phyloP scores from a whole-genome alignment of 2,329 filamentous ascomycete species.

The Catunica adiposa region DNA sequence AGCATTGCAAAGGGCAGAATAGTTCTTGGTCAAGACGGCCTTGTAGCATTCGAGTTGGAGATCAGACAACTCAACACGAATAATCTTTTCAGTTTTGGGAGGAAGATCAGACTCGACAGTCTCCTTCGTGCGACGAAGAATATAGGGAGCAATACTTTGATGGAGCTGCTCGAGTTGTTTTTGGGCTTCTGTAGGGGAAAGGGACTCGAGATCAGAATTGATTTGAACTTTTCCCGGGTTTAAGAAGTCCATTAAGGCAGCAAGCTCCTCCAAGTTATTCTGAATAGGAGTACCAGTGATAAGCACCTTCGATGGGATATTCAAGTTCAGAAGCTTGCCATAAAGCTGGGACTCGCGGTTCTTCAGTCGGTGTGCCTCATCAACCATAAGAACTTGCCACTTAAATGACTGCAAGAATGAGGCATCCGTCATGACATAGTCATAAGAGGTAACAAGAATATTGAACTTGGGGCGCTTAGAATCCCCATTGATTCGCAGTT shows the following conservation, averaged over 20 bases:
- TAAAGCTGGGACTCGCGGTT: conserved; percentile 93
- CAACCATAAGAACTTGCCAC: conserved; percentile 93
- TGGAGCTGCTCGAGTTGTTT: conserved; percentile 77
- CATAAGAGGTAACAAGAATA: conserved; percentile 92
- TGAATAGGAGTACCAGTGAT: conserved; percentile 97
- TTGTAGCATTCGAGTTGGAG: conserved; percentile 97
- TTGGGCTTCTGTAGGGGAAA: conserved; percentile 65
- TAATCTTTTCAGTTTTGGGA: conserved; percentile 96
- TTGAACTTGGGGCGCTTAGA: conserved; percentile 87
- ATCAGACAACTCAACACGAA: conserved; percentile 90
- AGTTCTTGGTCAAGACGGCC: conserved; percentile 94
- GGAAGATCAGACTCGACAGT: conserved; percentile 94
- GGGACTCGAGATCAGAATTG: conserved; percentile 72
- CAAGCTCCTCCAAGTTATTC: conserved; percentile 85
- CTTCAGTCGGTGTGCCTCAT: conserved; percentile 92
- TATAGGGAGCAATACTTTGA: conserved; percentile 76
- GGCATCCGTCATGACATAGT: conserved; percentile 80
- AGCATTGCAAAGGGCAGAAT: conserved; percentile 81
- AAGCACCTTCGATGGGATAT: conserved; percentile 70
- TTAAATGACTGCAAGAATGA: conserved; percentile 77
- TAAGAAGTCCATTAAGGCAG: conserved; percentile 85
- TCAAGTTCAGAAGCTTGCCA: conserved; percentile 67
- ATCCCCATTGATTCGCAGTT: conserved; percentile 74
- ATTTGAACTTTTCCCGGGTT: conserved; percentile 89
- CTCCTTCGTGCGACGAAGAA: conserved; percentile 88